A percentile compares a stretch with the other conserved stretches of the same genome.
Conservation (phyloP, 495 filamentous ascomycete species). For the Daldinia decipiens region DNA sequence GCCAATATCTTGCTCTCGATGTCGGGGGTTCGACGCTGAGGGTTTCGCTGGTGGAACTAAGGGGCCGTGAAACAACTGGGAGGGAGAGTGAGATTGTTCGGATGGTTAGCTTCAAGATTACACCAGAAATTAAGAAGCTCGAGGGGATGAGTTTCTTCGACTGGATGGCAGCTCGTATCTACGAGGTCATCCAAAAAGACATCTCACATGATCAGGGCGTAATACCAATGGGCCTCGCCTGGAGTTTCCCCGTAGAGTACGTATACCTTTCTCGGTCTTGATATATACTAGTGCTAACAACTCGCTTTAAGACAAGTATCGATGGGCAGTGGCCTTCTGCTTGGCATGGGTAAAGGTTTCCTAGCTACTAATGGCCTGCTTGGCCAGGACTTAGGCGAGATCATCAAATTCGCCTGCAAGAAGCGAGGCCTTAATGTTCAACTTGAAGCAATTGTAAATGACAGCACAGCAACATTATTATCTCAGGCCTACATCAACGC, state of each 20-base stretch:
- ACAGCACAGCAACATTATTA: slow-evolving; percentile 81
- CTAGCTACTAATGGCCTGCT: slow-evolving; percentile 61
- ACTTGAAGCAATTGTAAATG: slow-evolving; percentile 84
- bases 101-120: slow-evolving; percentile 63
- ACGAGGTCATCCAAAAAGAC: slow-evolving; percentile 58
- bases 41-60: slow-evolving; percentile 79
- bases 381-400: slow-evolving; percentile 62
- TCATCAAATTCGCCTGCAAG: slow-evolving; percentile 60
- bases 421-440: slow-evolving; percentile 63
- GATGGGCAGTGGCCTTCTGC: slow-evolving; percentile 75
- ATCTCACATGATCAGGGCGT: slow-evolving; percentile 47
- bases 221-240: slow-evolving; percentile 76
- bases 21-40: slow-evolving; percentile 83
- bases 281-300: slow-evolving; percentile 6
- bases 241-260: slow-evolving; percentile 90
- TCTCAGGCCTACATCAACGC: slow-evolving; percentile 77
- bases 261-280: slow-evolving; percentile 33
- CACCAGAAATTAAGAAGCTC: slow-evolving; percentile 55
- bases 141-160: slow-evolving; percentile 70
- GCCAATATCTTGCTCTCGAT: slow-evolving; percentile 68
- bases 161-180: slow-evolving; percentile 85
- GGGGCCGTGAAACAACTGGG: slow-evolving; percentile 58
- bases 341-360: slow-evolving; percentile 89
- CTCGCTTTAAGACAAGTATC: slow-evolving; percentile 73
- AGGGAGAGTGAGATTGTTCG: slow-evolving; percentile 56